A percentile compares a stretch with the other conserved stretches of the same genome.
Evolutionary conservation across 257 asterid genomes (phyloP).

Genomic region (Nicotiana undulata): DNA sequence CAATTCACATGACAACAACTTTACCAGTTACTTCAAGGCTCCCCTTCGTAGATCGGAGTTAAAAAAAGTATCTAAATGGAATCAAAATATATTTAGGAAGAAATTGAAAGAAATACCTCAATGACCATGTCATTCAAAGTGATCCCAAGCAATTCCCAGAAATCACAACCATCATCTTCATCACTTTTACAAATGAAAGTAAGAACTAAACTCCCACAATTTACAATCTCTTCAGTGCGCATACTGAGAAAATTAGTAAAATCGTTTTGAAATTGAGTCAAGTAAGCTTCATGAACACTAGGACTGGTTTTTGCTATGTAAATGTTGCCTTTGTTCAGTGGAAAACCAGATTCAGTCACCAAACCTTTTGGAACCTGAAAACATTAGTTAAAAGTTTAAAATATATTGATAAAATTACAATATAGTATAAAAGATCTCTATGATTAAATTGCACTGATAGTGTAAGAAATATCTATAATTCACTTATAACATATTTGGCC

Average conservation of each 20-base stretch:
- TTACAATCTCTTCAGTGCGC: not conserved
- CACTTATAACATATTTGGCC: no score
- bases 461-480: no score
- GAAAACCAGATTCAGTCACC: not conserved
- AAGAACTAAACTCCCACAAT: constrained; percentile 1
- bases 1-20: no score
- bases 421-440: no score
- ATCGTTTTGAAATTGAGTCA: constrained; percentile 9
- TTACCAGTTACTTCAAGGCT: no score
- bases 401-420: no score
- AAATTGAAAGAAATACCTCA: not conserved
- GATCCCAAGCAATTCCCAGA: not conserved
- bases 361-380: not conserved
- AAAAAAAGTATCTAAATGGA: not conserved
- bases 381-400: not conserved
- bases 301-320: constrained; percentile 3
- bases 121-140: not conserved
- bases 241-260: not conserved
- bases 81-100: not conserved
- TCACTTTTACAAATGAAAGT: not conserved
- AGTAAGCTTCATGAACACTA: not conserved
- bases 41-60: no score
- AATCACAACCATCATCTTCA: not conserved
- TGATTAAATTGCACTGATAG: no score
- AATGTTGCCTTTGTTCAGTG: constrained; percentile 9